Percentiles rank a stretch among this genome's conserved stretches.
Evolutionary conservation across 2,329 filamentous ascomycete species (phyloP).

Genomic region (Dothistroma pini): DNA sequence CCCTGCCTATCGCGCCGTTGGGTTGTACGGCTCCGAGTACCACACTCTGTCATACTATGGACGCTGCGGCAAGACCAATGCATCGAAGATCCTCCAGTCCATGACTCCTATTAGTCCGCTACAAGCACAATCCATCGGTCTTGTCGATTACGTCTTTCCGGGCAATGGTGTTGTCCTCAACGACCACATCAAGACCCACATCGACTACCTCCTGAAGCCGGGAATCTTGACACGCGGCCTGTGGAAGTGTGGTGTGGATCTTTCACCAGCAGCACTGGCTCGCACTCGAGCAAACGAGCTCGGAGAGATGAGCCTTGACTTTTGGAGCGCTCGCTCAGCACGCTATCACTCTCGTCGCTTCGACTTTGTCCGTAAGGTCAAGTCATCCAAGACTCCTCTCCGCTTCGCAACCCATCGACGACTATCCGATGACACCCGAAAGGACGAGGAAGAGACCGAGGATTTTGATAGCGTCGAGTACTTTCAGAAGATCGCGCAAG

Average conservation of each 20-base stretch:
- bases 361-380: slow-evolving; percentile 43
- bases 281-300: slow-evolving; percentile 38
- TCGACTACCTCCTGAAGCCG: slow-evolving; percentile 33
- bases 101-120: slow-evolving; percentile 41
- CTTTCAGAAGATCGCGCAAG: slow-evolving; percentile 17
- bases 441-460: slow-evolving; percentile 39
- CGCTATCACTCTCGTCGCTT: slow-evolving; percentile 40
- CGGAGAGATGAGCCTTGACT: slow-evolving; percentile 43
- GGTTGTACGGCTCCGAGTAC: slow-evolving; percentile 41
- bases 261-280: slow-evolving; percentile 34
- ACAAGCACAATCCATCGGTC: slow-evolving; percentile 38
- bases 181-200: slow-evolving; percentile 36
- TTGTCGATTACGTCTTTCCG: slow-evolving; percentile 41
- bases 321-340: slow-evolving; percentile 39
- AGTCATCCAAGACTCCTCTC: slow-evolving; percentile 37
- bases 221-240: slow-evolving; percentile 21
- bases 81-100: slow-evolving; percentile 33
- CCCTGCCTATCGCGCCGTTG: slow-evolving; percentile 40
- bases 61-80: slow-evolving; percentile 36
- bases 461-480: slow-evolving; percentile 36
- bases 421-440: slow-evolving; percentile 5
- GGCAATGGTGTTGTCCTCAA: slow-evolving; percentile 35
- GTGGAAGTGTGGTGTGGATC: slow-evolving; percentile 39
- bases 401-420: slow-evolving; percentile 41
- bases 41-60: slow-evolving; percentile 42